Percentiles rank a stretch among this genome's conserved stretches.
phyloP scores from a whole-genome alignment of 805 yeast genomes.

The Kazachstania taianensis region DNA sequence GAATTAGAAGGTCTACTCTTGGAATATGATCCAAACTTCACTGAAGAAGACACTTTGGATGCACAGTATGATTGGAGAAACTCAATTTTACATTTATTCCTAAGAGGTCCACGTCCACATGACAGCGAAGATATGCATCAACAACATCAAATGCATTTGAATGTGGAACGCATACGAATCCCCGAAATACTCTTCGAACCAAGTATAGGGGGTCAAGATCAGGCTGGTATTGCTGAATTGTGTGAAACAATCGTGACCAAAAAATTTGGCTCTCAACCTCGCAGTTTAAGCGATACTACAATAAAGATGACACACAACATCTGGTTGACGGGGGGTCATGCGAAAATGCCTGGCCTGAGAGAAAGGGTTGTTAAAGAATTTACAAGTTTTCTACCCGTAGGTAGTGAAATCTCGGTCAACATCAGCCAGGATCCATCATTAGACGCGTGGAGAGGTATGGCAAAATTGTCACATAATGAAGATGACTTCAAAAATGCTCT shows the following conservation, averaged over 20 bases:
- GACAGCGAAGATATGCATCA: conserved; percentile 76
- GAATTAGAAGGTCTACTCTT: conserved; percentile 66
- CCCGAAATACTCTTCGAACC: conserved; percentile 94
- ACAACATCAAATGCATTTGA: conserved; percentile 82
- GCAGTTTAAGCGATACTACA: conserved; percentile 29
- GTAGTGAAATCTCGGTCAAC: conserved; percentile 49
- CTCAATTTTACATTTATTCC: conserved; percentile 67
- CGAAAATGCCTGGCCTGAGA: conserved; percentile 53
- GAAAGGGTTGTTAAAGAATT: conserved; percentile 64
- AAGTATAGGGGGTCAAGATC: conserved; percentile 87
- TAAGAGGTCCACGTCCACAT: conserved; percentile 84
- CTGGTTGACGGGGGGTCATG: conserved; percentile 80
- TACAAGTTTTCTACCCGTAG: conserved; percentile 58
- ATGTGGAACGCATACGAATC: conserved; percentile 81
- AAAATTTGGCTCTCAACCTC: conserved; percentile 48
- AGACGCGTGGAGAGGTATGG: conserved; percentile 95
- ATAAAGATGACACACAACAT: conserved; percentile 41
- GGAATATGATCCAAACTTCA: conserved; percentile 76
- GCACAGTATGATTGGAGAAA: conserved; percentile 78
- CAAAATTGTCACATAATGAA: conserved; percentile 52
- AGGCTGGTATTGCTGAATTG: conserved; percentile 83
- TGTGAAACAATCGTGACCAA: conserved; percentile 54
- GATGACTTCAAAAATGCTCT: conserved; percentile 37
- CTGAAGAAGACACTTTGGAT: conserved; percentile 75
- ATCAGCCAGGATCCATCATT: conserved; percentile 55